Conservation (phyloP, 257 asterid genomes). For the Eucommia ulmoides region DNA sequence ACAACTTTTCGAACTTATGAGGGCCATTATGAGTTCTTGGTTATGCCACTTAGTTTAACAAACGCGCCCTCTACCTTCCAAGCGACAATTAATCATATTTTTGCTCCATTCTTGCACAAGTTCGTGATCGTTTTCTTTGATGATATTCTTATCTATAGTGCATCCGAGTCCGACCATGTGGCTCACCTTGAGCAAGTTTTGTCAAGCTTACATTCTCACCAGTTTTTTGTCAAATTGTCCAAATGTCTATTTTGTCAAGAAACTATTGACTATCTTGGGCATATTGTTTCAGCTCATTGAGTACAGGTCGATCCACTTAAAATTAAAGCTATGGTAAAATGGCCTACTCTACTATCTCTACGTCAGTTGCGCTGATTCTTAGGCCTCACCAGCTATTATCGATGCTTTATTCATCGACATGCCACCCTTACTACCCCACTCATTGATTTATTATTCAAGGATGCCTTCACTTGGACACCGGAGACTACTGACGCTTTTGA, state of each 20-base stretch:
- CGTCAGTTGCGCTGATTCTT: neutral
- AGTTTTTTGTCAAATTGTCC: neutral
- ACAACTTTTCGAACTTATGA: no score
- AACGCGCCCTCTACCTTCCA: no score
- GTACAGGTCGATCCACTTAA: neutral
- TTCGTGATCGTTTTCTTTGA: no score
- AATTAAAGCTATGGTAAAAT: neutral
- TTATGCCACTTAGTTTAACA: no score
- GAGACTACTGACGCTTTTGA: neutral
- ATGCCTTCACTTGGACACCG: neutral
- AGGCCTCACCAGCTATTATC: neutral
- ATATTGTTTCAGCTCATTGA: neutral
- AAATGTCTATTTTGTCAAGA: neutral
- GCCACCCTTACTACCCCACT: neutral
- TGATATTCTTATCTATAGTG: no score
- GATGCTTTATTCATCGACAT: neutral
- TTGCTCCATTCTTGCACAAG: no score
- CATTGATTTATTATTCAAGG: neutral
- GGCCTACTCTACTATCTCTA: neutral
- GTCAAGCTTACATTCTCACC: no score
- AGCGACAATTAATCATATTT: no score
- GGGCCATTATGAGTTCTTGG: no score
- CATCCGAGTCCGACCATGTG: no score
- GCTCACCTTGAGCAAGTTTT: no score
- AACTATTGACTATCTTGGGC: neutral